Conservation (phyloP, 805 yeast species). For the Metschnikowia dekortorum region DNA sequence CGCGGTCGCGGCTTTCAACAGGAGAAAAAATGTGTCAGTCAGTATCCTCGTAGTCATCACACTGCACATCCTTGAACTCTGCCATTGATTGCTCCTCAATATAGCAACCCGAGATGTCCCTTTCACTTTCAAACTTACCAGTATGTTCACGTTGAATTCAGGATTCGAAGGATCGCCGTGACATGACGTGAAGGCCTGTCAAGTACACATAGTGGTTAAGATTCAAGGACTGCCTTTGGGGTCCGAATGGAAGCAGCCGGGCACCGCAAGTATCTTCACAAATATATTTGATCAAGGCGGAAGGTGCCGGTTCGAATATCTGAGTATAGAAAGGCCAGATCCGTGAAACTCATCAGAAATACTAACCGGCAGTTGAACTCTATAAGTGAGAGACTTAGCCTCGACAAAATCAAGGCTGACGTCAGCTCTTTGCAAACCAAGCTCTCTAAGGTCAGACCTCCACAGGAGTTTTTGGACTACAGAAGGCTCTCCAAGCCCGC, state of each 20-base stretch:
- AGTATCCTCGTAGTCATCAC: neutral
- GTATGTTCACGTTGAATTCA: slow-evolving; percentile 25
- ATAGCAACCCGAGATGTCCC: slow-evolving; percentile 14
- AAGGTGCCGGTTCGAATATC: neutral
- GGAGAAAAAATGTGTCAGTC: neutral
- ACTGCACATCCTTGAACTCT: neutral
- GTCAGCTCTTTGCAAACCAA: slow-evolving; percentile 50
- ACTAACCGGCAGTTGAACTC: slow-evolving; percentile 13
- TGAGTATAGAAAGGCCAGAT: neutral
- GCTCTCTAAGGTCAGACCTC: slow-evolving; percentile 73
- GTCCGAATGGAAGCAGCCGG: neutral
- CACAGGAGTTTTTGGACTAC: slow-evolving; percentile 90
- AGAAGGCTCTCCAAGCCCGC: slow-evolving; percentile 88
- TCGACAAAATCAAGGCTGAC: slow-evolving; percentile 23
- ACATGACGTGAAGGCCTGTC: neutral
- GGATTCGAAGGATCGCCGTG: neutral
- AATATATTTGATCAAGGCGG: neutral
- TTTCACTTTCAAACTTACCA: slow-evolving; percentile 36
- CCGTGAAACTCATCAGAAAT: neutral
- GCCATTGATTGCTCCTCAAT: neutral
- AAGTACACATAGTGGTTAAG: neutral
- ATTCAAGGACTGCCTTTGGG: neutral
- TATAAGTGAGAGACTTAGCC: slow-evolving; percentile 19
- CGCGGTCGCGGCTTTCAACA: slow-evolving; percentile 2
- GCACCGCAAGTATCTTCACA: neutral